Percentiles rank a stretch among this genome's conserved stretches.
Conservation (phyloP, 495 filamentous ascomycete species). For the Cairneyella variabilis region DNA sequence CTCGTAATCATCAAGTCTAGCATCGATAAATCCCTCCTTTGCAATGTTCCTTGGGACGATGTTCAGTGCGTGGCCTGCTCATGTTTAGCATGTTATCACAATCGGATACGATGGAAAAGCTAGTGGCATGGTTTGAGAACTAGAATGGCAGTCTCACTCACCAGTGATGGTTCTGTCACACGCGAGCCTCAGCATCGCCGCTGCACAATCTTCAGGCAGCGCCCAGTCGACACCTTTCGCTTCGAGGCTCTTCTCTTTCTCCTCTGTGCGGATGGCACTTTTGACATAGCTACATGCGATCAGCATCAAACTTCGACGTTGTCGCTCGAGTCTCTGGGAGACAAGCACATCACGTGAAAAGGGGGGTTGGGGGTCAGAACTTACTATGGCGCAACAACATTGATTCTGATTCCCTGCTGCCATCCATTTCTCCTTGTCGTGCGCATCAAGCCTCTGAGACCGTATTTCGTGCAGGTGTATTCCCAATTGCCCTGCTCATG, state of each 20-base stretch:
- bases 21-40: not conserved
- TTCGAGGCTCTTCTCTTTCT: not conserved
- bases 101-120: no score
- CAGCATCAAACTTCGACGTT: not conserved
- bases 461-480: slow-evolving; percentile 1
- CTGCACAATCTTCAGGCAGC: not conserved
- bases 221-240: not conserved
- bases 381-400: slow-evolving; percentile 10
- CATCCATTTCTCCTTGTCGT: not conserved
- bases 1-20: not conserved
- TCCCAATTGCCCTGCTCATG: not conserved
- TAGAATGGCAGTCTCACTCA: no score
- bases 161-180: not conserved
- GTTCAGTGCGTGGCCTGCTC: not conserved
- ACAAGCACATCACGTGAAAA: not conserved
- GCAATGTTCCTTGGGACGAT: not conserved
- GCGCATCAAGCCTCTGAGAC: slow-evolving; percentile 8
- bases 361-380: no score
- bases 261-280: not conserved
- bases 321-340: not conserved
- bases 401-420: not conserved
- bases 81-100: no score
- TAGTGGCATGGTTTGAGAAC: no score
- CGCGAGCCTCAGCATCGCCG: not conserved
- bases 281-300: not conserved